phyloP scores from a whole-genome alignment of 148 eudicot genomes.

The Suaeda aralocaspica region DNA sequence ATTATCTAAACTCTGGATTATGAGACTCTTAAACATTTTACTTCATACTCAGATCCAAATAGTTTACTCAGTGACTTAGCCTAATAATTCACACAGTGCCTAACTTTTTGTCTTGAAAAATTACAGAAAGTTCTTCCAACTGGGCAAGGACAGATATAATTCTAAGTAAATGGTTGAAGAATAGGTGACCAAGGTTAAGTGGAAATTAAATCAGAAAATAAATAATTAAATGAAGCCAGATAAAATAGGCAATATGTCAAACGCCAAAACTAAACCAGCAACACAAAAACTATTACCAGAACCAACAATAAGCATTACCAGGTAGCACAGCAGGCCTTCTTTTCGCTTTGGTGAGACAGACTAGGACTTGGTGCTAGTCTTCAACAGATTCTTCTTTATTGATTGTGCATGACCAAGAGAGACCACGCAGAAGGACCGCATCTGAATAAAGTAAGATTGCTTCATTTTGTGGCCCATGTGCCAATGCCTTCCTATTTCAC shows the following conservation, averaged over 20 bases:
- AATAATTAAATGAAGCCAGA: neutral
- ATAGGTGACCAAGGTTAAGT: neutral
- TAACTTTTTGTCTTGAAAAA: neutral
- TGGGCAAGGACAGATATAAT: neutral
- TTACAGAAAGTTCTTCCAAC: too few relatives aligned
- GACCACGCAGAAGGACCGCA: neutral
- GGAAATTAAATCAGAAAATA: too few relatives aligned
- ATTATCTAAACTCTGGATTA: neutral
- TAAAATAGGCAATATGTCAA: neutral
- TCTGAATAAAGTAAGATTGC: neutral
- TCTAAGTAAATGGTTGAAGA: neutral
- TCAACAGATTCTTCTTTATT: conserved; percentile 1
- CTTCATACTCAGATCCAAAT: neutral
- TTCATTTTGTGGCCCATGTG: conserved; percentile 5
- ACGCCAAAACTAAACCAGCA: neutral
- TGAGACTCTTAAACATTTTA: neutral
- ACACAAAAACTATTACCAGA: neutral
- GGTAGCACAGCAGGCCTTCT: neutral
- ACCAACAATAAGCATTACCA: neutral
- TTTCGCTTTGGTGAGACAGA: neutral
- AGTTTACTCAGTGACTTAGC: neutral
- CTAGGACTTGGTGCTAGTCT: neutral
- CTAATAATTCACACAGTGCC: too few relatives aligned
- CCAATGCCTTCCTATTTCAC: neutral
- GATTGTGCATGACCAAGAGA: neutral